Evolutionary conservation across 2,329 filamentous ascomycete genomes (phyloP).

Genomic region (Cryphonectria japonica): DNA sequence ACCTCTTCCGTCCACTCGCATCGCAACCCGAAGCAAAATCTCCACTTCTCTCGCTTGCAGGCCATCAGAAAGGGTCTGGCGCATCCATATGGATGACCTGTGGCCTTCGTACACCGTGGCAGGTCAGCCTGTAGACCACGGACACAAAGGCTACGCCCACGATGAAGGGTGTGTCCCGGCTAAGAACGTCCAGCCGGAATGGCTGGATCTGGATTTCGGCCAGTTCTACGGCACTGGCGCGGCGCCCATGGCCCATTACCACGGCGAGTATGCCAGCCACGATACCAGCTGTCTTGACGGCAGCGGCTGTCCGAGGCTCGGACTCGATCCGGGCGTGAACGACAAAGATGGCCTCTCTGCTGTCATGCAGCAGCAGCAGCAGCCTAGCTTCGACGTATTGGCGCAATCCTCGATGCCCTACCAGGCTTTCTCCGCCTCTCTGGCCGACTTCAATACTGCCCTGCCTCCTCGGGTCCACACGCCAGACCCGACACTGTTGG

Average conservation of each 20-base stretch:
- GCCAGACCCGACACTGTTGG: conserved; percentile 1
- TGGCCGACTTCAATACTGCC: conserved; percentile 25
- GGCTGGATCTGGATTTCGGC: conserved; percentile 10
- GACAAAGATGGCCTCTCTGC: conserved; percentile 1
- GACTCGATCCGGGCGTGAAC: conserved; percentile 18
- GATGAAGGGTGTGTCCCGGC: conserved; percentile 15
- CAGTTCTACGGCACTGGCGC: conserved; percentile 4
- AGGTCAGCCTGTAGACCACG: not conserved
- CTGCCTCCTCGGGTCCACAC: conserved; percentile 6
- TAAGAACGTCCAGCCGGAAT: conserved; percentile 8
- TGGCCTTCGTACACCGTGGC: not conserved
- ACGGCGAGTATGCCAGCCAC: conserved; percentile 23
- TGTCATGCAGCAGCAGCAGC: conserved; percentile 3
- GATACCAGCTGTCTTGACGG: conserved; percentile 29
- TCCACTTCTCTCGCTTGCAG: not conserved
- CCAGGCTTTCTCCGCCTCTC: conserved; percentile 11
- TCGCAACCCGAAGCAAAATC: not conserved
- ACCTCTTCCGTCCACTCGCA: not conserved
- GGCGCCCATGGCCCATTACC: conserved; percentile 3
- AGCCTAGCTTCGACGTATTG: not conserved
- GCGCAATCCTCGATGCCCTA: not conserved
- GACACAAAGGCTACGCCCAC: conserved; percentile 11
- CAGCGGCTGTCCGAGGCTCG: conserved; percentile 26
- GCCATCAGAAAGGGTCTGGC: not conserved
- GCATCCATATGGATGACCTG: conserved; percentile 6